A percentile compares a stretch with the other conserved stretches of the same genome.
These are phyloP conservation scores for Cryptococcus sp. DNA, from an alignment of 1,284 basidiomycete genomes.

Conservation along the genomic window DNA sequence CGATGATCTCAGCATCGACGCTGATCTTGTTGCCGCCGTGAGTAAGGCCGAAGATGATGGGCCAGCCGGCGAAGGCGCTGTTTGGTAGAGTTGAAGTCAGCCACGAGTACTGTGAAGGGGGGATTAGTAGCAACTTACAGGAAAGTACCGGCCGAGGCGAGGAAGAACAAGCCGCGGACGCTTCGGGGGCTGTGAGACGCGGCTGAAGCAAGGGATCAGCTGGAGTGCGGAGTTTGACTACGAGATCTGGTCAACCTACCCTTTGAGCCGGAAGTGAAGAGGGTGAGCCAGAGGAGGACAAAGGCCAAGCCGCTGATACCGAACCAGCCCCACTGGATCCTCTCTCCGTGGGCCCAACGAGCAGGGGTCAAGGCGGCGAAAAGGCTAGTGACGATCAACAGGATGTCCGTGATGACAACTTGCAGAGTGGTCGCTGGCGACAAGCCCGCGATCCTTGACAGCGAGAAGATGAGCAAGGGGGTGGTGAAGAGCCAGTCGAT, in stretches of 20 bases:
- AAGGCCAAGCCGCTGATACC: conserved; percentile 36
- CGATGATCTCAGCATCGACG: conserved; percentile 49
- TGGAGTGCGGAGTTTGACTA: neutral
- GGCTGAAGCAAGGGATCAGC: conserved; percentile 8
- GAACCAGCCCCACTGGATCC: conserved; percentile 40
- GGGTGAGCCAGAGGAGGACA: conserved; percentile 36
- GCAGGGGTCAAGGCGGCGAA: conserved; percentile 28
- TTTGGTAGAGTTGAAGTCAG: conserved; percentile 6
- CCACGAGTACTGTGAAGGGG: neutral
- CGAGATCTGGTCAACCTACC: conserved; percentile 25
- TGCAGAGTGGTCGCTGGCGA: conserved; percentile 37
- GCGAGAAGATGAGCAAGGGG: conserved; percentile 40
- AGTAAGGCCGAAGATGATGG: conserved; percentile 43
- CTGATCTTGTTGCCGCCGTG: conserved; percentile 41
- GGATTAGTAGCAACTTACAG: conserved; percentile 21
- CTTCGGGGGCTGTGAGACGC: conserved; percentile 29
- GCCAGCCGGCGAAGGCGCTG: conserved; percentile 45
- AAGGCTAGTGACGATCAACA: conserved; percentile 43
- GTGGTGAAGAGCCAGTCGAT: conserved; percentile 45
- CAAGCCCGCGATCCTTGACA: conserved; percentile 41
- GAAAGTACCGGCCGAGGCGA: conserved; percentile 36
- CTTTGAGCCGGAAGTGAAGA: conserved; percentile 40
- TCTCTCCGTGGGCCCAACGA: conserved; percentile 29
- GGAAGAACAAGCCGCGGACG: conserved; percentile 42
- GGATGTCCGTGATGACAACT: conserved; percentile 38